Evolutionary conservation across 768 basidiomycete genomes (phyloP), one percentile per base, ranked within the genome.

Genomic region (Mycena amicta): DNA sequence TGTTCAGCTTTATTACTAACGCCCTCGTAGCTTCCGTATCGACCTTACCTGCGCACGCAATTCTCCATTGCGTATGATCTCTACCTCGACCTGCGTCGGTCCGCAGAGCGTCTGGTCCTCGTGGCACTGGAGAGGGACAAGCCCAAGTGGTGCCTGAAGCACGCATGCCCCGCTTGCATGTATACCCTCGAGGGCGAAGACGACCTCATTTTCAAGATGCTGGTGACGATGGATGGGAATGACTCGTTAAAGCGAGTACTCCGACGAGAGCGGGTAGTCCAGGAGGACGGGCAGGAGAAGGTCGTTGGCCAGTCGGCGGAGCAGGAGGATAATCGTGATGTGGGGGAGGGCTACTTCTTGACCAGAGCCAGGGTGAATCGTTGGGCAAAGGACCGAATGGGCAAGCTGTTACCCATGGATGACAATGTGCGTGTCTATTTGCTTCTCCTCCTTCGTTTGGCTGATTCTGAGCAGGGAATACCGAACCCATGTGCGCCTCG

Each of bases 141-240:
- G 12, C 56, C 57, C 3, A 51, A 60, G 13, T 70, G 66, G 67
- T 59, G 64, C 12, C 25, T 73, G 23, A 53, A 60, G 52, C 52
- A 72, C 39, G 52, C 65, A 2, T 73, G 72, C 52, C 69, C 72
- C 0, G 41, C 66, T 4, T 72, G 72, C 55, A 63, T 43, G 16
- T 67, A 70, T 39, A 57, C 63, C 50, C 66, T 70, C 13, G 58
- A 67, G 27, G 63, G 60, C 52, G 69, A 72, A 55, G 53, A 60
- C 3, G 31, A 45, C 4, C 56, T 72, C 2, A 47, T 53, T 1
- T 67, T 64, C 29, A 25, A 50, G 71, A 72, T 40, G 68, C 67
- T n/a, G n/a, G n/a, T n/a, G n/a, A n/a, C n/a, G n/a, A n/a, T n/a
- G n/a, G n/a, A n/a, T n/a, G n/a, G n/a, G 6, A 69, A 70, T 46